Conservation (phyloP, 129 eudicot genomes). For the Dittrichia graveolens region DNA sequence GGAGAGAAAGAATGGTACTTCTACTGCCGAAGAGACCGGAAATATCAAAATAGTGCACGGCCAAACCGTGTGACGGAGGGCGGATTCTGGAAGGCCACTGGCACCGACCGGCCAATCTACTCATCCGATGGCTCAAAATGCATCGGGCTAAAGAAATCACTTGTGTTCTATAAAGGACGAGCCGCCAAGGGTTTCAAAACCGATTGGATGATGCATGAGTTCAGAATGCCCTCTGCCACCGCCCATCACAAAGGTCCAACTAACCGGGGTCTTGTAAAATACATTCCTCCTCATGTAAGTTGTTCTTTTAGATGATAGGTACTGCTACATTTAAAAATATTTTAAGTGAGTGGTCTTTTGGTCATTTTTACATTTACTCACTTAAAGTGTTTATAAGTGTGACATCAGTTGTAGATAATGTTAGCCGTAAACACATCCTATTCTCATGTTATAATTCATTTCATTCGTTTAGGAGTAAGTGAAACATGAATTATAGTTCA, state of each 20-base stretch:
- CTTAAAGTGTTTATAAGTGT: too few relatives aligned
- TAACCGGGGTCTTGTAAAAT: conserved; percentile 1
- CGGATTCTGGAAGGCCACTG: conserved; percentile 49
- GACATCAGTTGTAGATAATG: too few relatives aligned
- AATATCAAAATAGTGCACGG: conserved; percentile 40
- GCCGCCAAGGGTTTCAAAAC: conserved; percentile 40
- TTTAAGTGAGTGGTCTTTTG: too few relatives aligned
- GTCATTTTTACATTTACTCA: too few relatives aligned
- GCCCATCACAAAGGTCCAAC: conserved; percentile 3
- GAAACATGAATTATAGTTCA: too few relatives aligned
- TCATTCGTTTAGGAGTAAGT: too few relatives aligned
- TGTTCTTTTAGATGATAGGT: too few relatives aligned
- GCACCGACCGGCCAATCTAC: conserved; percentile 36
- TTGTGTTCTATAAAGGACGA: conserved; percentile 39
- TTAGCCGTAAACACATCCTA: too few relatives aligned
- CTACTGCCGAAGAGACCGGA: conserved; percentile 41
- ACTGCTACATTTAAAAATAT: too few relatives aligned
- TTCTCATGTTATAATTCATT: too few relatives aligned
- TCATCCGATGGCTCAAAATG: conserved; percentile 22
- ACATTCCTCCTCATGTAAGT: conserved; percentile 20
- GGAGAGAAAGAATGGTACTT: conserved; percentile 46
- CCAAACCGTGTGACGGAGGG: conserved; percentile 41
- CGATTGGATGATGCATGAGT: conserved; percentile 43
- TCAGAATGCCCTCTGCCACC: conserved; percentile 21
- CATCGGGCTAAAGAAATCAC: conserved; percentile 40